Evolutionary conservation across 495 filamentous ascomycete species (phyloP), one percentile per base, ranked within the genome.

Genomic region (Neurospora sp.): DNA sequence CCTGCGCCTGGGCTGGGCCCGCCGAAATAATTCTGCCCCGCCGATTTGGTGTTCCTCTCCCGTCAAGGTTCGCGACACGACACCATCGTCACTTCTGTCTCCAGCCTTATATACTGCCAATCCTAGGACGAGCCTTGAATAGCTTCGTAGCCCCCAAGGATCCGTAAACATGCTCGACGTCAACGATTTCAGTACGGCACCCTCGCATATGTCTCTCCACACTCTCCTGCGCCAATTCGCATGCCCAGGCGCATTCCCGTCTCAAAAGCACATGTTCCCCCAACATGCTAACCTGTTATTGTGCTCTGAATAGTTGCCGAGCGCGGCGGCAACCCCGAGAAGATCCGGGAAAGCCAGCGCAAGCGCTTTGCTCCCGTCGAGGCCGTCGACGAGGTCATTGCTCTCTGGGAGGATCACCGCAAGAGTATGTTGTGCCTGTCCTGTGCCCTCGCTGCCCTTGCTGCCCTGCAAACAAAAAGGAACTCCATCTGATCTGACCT

Each of bases 351-450:
- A 81, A 93, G 90, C 77, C 96, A 99, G 82, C 87, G 90, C 76
- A 89, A 88, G 76, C 91, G 96, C 72, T 87, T 88, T 83, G 95
- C 92, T 38, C 87, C 90, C 3, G 92, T 92, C 76, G 90, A 92
- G 79, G 87, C 87, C 37, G 96, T 98, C 40, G 96, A 99, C 82
- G 91, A 97, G 82, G 89, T 99, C 46, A 93, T 97, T 76, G 87
- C 86, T 16, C 85, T 97, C 76, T 98, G 90, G 75, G 93, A 97
- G 79, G 94, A 96, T 76, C 93, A 94, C 78, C 88, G 93, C 71
- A 88, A 84, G 80, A 94, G 79, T 93, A 93, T 85, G 76, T 85
- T 14, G 3, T 79, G 35, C n/a, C 66, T 27, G 31, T 6, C 42
- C n/a, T 48, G 48, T 71, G 40, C 59, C 70, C 39, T 10, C 39